phyloP scores from a whole-genome alignment of 2,329 filamentous ascomycete species.

The Thelonectria rubi region DNA sequence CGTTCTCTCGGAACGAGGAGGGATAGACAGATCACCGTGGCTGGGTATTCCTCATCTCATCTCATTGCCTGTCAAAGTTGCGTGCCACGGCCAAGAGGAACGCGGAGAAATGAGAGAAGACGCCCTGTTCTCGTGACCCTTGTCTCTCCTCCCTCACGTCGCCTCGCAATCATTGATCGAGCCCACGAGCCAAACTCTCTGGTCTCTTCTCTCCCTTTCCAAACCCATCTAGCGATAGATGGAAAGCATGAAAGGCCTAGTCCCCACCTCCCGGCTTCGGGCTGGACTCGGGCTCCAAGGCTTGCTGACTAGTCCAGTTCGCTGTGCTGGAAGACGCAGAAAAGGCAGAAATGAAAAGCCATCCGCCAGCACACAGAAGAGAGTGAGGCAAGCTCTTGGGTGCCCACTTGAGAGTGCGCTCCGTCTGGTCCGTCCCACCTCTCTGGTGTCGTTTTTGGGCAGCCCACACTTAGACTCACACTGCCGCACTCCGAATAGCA shows the following conservation, averaged over 20 bases:
- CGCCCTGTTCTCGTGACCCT: constrained; percentile 1
- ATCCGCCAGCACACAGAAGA: neutral
- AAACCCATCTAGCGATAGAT: constrained; percentile 16
- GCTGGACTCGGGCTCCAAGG: constrained; percentile 16
- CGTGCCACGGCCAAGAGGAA: constrained; percentile 6
- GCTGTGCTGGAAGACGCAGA: neutral
- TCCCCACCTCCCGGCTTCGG: constrained; percentile 20
- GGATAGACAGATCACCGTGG: constrained; percentile 22
- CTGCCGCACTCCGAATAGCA: constrained; percentile 37
- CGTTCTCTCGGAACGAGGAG: constrained; percentile 13
- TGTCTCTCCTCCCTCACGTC: constrained; percentile 18
- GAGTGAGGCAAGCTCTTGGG: neutral
- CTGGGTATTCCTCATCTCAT: constrained; percentile 10
- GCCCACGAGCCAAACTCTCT: constrained; percentile 18
- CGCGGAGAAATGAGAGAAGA: constrained; percentile 7
- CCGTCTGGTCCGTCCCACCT: constrained; percentile 30
- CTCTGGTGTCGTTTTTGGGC: constrained; percentile 23
- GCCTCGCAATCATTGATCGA: constrained; percentile 20
- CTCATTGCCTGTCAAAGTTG: constrained; percentile 6
- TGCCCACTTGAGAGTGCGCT: constrained; percentile 11
- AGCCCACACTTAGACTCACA: constrained; percentile 26
- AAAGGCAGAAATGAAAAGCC: constrained; percentile 1
- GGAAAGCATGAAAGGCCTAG: constrained; percentile 19
- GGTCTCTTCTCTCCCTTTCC: constrained; percentile 22
- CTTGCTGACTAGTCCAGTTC: constrained; percentile 5